phyloP scores from a whole-genome alignment of 2,329 filamentous ascomycete genomes.

The Fusarium euwallaceae region DNA sequence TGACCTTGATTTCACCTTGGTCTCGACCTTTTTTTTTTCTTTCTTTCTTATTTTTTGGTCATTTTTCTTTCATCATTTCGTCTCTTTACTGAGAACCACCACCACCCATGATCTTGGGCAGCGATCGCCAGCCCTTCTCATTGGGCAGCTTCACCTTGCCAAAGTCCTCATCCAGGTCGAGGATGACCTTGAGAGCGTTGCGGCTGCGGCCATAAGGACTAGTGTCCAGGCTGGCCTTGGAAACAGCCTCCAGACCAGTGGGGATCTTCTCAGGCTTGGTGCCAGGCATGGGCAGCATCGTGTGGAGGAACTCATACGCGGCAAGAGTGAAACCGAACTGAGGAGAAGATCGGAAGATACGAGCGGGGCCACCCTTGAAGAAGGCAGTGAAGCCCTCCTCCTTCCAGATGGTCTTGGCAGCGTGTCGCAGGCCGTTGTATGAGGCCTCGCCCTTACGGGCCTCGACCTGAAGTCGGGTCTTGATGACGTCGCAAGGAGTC shows the following conservation, averaged over 20 bases:
- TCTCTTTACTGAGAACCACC: slow-evolving; percentile 46
- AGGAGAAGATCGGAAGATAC: slow-evolving; percentile 93
- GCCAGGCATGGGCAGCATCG: slow-evolving; percentile 79
- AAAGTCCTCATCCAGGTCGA: slow-evolving; percentile 95
- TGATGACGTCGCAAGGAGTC: slow-evolving; percentile 98
- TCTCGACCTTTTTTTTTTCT: slow-evolving; percentile 2
- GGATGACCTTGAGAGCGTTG: slow-evolving; percentile 94
- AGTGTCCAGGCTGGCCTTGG: slow-evolving; percentile 52
- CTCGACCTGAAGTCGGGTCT: slow-evolving; percentile 97
- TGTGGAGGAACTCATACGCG: slow-evolving; percentile 93
- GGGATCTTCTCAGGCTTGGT: slow-evolving; percentile 66
- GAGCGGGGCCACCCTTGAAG: slow-evolving; percentile 97
- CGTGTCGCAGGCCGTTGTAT: slow-evolving; percentile 90
- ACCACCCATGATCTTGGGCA: slow-evolving; percentile 65
- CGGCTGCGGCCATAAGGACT: slow-evolving; percentile 74
- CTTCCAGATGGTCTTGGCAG: slow-evolving; percentile 83
- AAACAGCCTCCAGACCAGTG: slow-evolving; percentile 69
- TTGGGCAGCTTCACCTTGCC: slow-evolving; percentile 76
- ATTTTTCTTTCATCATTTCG: slow-evolving; percentile 10
- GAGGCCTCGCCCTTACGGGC: slow-evolving; percentile 92
- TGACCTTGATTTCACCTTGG: slow-evolving; percentile 12
- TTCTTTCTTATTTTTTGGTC: not conserved
- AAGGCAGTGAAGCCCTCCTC: slow-evolving; percentile 97
- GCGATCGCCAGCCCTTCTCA: slow-evolving; percentile 65
- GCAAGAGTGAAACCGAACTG: slow-evolving; percentile 99